Evolutionary conservation across 1,284 basidiomycete species (phyloP).

Genomic region (Microbotryum lychnidis-dioicae): DNA sequence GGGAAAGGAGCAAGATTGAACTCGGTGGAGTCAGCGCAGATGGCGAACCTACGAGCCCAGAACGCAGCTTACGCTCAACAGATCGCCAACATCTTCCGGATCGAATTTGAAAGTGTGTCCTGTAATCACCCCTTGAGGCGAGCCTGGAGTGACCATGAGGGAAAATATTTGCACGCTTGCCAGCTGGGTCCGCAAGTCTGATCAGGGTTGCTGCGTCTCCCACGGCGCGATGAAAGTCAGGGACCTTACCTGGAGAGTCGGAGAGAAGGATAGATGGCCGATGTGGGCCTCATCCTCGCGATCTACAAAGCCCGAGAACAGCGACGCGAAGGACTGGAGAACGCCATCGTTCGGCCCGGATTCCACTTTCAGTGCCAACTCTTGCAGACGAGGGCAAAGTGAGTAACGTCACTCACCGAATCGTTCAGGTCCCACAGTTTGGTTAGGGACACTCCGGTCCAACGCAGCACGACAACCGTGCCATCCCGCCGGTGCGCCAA

Average conservation of each 20-base stretch:
- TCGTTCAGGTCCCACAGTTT: constrained; percentile 54
- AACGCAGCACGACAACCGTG: constrained; percentile 49
- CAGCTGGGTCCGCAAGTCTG: constrained; percentile 30
- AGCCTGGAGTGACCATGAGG: constrained; percentile 49
- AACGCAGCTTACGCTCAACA: neutral
- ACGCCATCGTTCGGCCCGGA: neutral
- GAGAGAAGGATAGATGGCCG: constrained; percentile 65
- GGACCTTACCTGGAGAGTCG: constrained; percentile 49
- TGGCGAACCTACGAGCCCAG: neutral
- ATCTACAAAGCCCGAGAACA: constrained; percentile 51
- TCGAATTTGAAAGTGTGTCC: constrained; percentile 66
- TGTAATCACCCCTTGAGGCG: constrained; percentile 48
- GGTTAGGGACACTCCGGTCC: constrained; percentile 44
- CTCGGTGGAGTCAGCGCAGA: constrained; percentile 2
- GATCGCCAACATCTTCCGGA: constrained; percentile 40
- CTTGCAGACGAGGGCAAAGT: constrained; percentile 4
- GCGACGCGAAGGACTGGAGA: constrained; percentile 34
- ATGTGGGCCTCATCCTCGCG: constrained; percentile 54
- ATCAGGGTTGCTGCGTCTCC: neutral
- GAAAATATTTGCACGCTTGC: constrained; percentile 52
- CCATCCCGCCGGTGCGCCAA: constrained; percentile 49
- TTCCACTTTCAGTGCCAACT: neutral
- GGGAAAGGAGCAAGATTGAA: constrained; percentile 19
- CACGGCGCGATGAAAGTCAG: constrained; percentile 15
- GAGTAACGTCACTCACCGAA: constrained; percentile 45